These are phyloP conservation scores for Arachnomyces sp. DNA, from an alignment of 2,329 filamentous ascomycete genomes.

Conservation along the genomic window DNA sequence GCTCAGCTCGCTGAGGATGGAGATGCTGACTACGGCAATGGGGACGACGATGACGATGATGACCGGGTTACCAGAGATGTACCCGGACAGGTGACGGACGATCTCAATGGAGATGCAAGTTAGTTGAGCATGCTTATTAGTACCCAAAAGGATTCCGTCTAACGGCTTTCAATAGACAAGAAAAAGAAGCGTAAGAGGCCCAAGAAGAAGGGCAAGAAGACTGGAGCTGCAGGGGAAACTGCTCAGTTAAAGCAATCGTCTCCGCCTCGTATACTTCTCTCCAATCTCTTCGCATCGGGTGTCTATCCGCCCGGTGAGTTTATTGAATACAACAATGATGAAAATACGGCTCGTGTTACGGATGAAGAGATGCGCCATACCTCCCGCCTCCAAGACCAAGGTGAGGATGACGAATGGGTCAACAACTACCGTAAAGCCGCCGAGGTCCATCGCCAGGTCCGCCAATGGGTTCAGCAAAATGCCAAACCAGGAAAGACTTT, in stretches of 20 bases:
- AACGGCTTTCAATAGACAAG: conserved; percentile 19
- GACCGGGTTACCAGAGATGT: too few species aligned
- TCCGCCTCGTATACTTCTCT: conserved; percentile 41
- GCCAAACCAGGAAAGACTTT: conserved; percentile 46
- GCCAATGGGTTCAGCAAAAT: conserved; percentile 41
- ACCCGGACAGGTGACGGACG: too few species aligned
- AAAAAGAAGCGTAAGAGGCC: conserved; percentile 44
- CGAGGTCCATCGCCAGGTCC: conserved; percentile 50
- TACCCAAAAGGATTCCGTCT: too few species aligned
- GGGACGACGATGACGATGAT: too few species aligned
- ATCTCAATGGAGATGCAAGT: too few species aligned
- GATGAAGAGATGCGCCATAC: conserved; percentile 41
- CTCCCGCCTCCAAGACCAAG: conserved; percentile 32
- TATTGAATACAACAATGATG: conserved; percentile 34
- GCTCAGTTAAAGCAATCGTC: conserved; percentile 29
- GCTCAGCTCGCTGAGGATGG: too few species aligned
- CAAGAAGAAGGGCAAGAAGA: conserved; percentile 31
- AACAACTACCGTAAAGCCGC: conserved; percentile 50
- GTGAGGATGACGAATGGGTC: conserved; percentile 38
- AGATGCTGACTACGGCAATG: too few species aligned
- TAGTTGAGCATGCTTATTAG: not conserved
- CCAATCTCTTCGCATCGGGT: conserved; percentile 38
- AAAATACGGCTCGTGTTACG: conserved; percentile 41
- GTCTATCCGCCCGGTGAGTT: conserved; percentile 42
- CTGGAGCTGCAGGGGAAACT: conserved; percentile 9